Percentiles rank a stretch among this genome's conserved stretches.
These are phyloP conservation scores for Leishmania tropica DNA, from an alignment of 208 protist genomes.

Conservation along the genomic window DNA sequence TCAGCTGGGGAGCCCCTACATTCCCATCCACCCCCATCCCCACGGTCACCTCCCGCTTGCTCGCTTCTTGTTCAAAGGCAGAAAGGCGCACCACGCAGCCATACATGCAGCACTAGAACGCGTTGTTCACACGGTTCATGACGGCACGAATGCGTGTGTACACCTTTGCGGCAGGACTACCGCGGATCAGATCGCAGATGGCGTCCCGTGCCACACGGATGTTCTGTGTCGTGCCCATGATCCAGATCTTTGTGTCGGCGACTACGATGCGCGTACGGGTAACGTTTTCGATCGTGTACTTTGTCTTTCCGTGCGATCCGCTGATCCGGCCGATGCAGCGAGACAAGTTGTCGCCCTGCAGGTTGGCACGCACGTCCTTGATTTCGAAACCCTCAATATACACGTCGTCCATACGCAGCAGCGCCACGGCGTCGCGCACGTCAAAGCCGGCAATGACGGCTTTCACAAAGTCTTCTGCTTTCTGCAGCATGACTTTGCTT, in stretches of 20 bases:
- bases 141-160: conserved; percentile 96
- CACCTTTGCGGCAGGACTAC: conserved; percentile 96
- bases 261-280: conserved; percentile 99
- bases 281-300: conserved; percentile 99
- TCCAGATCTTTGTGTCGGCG: conserved; percentile 98
- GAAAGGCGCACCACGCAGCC: not conserved
- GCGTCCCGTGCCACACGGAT: conserved; percentile 98
- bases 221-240: conserved; percentile 98
- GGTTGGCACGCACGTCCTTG: conserved; percentile 95
- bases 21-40: not conserved
- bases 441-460: conserved; percentile 98
- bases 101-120: conserved; percentile 69
- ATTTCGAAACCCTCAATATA: conserved; percentile 99
- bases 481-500: conserved; percentile 93
- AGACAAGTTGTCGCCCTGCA: conserved; percentile 93
- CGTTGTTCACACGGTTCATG: conserved; percentile 95
- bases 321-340: conserved; percentile 99
- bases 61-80: not conserved
- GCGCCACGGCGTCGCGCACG: conserved; percentile 98
- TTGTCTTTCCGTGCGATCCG: conserved; percentile 99
- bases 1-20: not conserved
- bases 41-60: not conserved
- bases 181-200: conserved; percentile 98
- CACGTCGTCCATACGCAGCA: conserved; percentile 99
- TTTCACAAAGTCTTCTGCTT: conserved; percentile 98